phyloP scores from a whole-genome alignment of 768 basidiomycete species.

The Mycena haematopus region DNA sequence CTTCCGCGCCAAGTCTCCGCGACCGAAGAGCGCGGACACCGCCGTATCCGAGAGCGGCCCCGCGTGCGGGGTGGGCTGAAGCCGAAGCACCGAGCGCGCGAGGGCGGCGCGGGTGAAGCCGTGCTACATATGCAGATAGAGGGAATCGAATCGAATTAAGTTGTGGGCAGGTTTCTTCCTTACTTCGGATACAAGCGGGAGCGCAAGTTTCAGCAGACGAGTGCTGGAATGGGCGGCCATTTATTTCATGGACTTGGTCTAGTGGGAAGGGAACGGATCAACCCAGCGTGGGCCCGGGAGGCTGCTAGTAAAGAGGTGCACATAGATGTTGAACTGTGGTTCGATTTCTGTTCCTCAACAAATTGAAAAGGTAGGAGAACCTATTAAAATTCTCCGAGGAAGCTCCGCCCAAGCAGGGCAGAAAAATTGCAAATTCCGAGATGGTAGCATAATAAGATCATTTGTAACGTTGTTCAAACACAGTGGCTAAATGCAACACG shows the following conservation, averaged over 20 bases:
- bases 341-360: no score
- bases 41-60: conserved; percentile 74
- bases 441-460: no score
- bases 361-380: no score
- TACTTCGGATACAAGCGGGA: conserved; percentile 58
- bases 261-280: not conserved
- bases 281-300: not conserved
- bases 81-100: conserved; percentile 63
- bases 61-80: conserved; percentile 55
- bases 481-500: no score
- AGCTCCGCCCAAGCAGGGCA: no score
- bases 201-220: conserved; percentile 61
- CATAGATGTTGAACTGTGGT: not conserved
- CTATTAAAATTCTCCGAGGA: no score
- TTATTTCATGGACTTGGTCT: conserved; percentile 2
- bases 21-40: conserved; percentile 76
- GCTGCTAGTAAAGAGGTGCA: not conserved
- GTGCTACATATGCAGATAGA: conserved; percentile 46
- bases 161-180: not conserved
- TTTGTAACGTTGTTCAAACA: no score
- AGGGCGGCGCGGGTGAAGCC: conserved; percentile 81
- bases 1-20: conserved; percentile 67
- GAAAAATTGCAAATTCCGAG: no score
- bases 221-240: conserved; percentile 33
- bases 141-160: not conserved